Conservation (phyloP, 352 stramenopile species). For the Globisporangium splendens region DNA sequence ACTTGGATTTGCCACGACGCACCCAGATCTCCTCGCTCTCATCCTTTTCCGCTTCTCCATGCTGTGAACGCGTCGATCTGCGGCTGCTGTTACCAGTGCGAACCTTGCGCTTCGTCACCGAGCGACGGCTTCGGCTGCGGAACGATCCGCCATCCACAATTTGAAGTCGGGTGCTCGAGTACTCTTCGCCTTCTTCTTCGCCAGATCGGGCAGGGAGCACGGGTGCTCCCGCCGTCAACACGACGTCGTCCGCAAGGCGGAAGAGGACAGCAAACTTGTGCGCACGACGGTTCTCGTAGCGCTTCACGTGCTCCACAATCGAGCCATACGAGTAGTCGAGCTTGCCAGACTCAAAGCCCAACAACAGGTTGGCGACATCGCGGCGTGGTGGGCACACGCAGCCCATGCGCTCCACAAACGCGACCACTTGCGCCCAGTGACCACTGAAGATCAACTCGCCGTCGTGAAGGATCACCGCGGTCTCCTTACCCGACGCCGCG, state of each 20-base stretch:
- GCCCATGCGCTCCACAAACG: conserved; percentile 28
- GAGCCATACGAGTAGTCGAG: conserved; percentile 11
- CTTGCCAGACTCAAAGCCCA: conserved; percentile 14
- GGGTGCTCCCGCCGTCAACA: conserved; percentile 25
- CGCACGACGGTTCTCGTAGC: conserved; percentile 3
- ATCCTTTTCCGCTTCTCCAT: background rate
- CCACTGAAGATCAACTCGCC: conserved; percentile 32
- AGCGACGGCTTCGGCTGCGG: conserved; percentile 10
- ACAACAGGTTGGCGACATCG: conserved; percentile 27
- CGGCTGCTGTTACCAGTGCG: conserved; percentile 14
- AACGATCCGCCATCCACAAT: conserved; percentile 23
- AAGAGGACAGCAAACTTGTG: conserved; percentile 20
- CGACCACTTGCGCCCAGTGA: conserved; percentile 25
- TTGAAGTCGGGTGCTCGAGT: conserved; percentile 11
- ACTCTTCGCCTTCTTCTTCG: conserved; percentile 14
- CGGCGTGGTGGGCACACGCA: conserved; percentile 24
- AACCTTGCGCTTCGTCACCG: conserved; percentile 15
- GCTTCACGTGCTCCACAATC: conserved; percentile 15
- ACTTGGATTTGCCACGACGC: conserved; percentile 4
- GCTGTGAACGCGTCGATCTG: conserved; percentile 6
- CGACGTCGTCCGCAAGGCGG: conserved; percentile 31
- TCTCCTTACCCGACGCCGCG: conserved; percentile 17
- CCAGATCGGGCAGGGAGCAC: background rate
- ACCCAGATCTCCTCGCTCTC: conserved; percentile 4
- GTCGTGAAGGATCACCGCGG: conserved; percentile 31